Conservation (phyloP, 257 asterid genomes). For the Solanum tarijense region DNA sequence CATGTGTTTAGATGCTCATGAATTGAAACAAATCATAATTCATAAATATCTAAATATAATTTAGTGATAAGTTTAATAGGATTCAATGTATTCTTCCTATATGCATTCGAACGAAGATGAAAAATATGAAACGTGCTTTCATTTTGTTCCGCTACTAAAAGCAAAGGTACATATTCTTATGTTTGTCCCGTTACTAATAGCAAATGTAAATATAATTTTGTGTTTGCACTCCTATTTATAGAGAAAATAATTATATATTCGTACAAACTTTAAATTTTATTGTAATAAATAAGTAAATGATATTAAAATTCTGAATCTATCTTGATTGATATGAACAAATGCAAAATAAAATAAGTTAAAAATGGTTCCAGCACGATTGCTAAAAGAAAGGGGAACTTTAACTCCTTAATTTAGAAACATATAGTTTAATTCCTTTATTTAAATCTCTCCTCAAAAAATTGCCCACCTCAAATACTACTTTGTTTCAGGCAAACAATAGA, state of each 20-base stretch:
- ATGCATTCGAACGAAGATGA: background rate
- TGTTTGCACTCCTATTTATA: too few species aligned
- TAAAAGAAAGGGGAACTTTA: conserved; percentile 15
- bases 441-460: background rate
- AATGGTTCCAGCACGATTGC: conserved; percentile 13
- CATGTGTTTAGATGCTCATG: background rate
- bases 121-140: background rate
- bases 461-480: background rate
- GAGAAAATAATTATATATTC: too few species aligned
- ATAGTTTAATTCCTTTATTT: background rate
- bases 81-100: background rate
- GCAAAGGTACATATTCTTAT: background rate
- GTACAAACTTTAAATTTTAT: too few species aligned
- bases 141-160: background rate
- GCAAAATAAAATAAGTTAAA: background rate
- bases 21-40: background rate
- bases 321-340: background rate
- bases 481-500: background rate
- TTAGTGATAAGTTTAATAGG: background rate
- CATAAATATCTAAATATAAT: background rate
- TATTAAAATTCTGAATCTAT: background rate
- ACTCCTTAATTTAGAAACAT: background rate
- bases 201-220: too few species aligned
- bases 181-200: background rate
- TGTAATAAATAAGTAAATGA: too few species aligned